phyloP scores from a whole-genome alignment of 2,329 filamentous ascomycete species.

The Trichoderma atroviride region DNA sequence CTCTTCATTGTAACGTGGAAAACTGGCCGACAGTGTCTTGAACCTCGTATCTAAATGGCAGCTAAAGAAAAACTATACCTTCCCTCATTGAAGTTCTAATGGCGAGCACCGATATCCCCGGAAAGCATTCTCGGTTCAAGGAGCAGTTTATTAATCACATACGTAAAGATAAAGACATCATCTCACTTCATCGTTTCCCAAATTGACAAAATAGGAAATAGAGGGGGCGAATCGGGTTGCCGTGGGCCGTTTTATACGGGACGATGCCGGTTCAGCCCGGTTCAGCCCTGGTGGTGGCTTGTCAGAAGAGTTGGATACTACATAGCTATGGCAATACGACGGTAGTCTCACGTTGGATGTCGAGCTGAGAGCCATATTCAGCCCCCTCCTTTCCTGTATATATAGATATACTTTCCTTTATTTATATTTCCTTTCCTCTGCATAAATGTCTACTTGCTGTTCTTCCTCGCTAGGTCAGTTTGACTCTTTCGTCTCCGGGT shows the following conservation, averaged over 20 bases:
- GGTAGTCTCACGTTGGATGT: background rate
- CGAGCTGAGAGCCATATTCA: background rate
- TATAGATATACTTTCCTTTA: background rate
- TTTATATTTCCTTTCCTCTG: background rate
- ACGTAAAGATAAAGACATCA: background rate
- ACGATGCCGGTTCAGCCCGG: background rate
- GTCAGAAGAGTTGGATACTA: background rate
- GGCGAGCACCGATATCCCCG: background rate
- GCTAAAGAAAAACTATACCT: background rate
- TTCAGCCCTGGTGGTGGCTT: constrained; percentile 1
- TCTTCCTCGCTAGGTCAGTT: background rate
- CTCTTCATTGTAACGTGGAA: background rate
- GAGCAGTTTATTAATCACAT: background rate
- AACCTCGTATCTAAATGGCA: background rate
- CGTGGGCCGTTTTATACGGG: background rate
- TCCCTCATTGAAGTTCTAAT: background rate
- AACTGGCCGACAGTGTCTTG: background rate
- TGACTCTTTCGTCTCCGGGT: background rate
- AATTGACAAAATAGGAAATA: constrained; percentile 7
- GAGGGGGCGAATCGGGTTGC: background rate
- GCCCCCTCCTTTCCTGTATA: background rate
- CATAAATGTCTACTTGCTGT: background rate
- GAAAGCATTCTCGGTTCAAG: background rate
- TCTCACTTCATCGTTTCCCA: constrained; percentile 3
- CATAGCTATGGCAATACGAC: background rate